Conservation (phyloP, 352 stramenopile genomes). For the Phytopythium vexans region DNA sequence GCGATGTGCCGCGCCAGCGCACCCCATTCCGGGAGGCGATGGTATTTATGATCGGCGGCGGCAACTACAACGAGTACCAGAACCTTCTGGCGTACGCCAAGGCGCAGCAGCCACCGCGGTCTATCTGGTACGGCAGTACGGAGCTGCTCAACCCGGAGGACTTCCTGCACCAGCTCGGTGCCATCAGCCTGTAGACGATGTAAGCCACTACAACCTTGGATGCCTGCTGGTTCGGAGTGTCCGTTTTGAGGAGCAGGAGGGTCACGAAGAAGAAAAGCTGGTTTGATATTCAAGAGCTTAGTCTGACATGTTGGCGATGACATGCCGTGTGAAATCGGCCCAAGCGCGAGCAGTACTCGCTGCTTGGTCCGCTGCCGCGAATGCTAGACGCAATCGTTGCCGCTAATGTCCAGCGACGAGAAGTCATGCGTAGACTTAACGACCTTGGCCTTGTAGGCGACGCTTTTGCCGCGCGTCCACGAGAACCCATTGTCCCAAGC, state of each 20-base stretch:
- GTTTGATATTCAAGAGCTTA: too few species aligned
- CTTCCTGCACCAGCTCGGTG: conserved; percentile 86
- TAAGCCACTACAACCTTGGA: too few species aligned
- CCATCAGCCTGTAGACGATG: conserved; percentile 41
- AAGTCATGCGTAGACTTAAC: conserved; percentile 78
- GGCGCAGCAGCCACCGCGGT: conserved; percentile 55
- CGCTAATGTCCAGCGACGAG: conserved; percentile 68
- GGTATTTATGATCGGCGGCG: conserved; percentile 87
- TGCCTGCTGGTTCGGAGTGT: too few species aligned
- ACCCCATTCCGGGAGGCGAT: conserved; percentile 80
- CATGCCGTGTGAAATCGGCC: too few species aligned
- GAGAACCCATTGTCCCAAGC: conserved; percentile 75
- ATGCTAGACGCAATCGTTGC: conserved; percentile 60
- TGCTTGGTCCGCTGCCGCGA: too few species aligned
- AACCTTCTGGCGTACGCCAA: conserved; percentile 84
- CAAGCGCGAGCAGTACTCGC: too few species aligned
- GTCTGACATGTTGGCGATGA: too few species aligned
- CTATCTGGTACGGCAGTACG: conserved; percentile 87
- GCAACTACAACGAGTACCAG: conserved; percentile 88
- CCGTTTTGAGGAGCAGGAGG: too few species aligned
- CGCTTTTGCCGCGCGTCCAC: conserved; percentile 61
- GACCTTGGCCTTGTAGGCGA: conserved; percentile 79
- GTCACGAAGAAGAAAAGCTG: too few species aligned
- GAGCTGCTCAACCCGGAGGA: conserved; percentile 86
- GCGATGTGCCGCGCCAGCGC: conserved; percentile 68